Evolutionary conservation across 129 eudicot species (phyloP).

Genomic region (Chrysanthemum lavandulifolium): DNA sequence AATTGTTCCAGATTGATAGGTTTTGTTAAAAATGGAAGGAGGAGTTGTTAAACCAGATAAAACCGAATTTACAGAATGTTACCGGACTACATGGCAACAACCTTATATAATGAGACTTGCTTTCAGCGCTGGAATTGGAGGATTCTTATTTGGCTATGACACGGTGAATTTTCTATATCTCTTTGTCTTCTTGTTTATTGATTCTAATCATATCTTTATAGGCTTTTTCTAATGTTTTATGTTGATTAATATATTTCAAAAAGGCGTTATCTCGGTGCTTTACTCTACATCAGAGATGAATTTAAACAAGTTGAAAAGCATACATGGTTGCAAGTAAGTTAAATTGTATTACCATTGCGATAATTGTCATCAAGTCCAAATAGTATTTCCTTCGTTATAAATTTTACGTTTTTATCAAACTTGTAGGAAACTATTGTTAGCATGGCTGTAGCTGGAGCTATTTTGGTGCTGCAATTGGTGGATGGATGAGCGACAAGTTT

Average conservation of each 20-base stretch:
- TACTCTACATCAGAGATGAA: conserved; percentile 71
- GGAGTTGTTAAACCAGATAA: conserved; percentile 38
- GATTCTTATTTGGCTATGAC: conserved; percentile 79
- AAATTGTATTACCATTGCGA: too few species aligned
- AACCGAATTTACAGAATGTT: conserved; percentile 59
- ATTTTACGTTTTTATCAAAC: neutral
- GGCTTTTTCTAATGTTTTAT: neutral
- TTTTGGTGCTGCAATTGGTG: conserved; percentile 70
- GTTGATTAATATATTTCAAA: neutral
- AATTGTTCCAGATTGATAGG: neutral
- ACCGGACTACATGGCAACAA: conserved; percentile 42
- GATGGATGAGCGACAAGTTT: conserved; percentile 49
- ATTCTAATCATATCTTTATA: neutral
- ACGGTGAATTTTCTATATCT: conserved; percentile 34
- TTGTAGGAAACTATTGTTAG: conserved; percentile 72
- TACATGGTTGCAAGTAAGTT: conserved; percentile 64
- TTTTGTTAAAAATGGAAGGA: conserved; percentile 29
- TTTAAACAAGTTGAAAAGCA: conserved; percentile 48
- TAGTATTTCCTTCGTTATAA: neutral
- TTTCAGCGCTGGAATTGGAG: conserved; percentile 72
- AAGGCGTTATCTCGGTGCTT: conserved; percentile 82
- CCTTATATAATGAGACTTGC: conserved; percentile 75
- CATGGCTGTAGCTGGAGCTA: conserved; percentile 74
- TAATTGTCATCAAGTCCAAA: neutral
- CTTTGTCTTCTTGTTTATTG: neutral